Evolutionary conservation across 2,329 filamentous ascomycete genomes (phyloP), one percentile per base, ranked within the genome.

Genomic region (Fusarium solani-melongenae): DNA sequence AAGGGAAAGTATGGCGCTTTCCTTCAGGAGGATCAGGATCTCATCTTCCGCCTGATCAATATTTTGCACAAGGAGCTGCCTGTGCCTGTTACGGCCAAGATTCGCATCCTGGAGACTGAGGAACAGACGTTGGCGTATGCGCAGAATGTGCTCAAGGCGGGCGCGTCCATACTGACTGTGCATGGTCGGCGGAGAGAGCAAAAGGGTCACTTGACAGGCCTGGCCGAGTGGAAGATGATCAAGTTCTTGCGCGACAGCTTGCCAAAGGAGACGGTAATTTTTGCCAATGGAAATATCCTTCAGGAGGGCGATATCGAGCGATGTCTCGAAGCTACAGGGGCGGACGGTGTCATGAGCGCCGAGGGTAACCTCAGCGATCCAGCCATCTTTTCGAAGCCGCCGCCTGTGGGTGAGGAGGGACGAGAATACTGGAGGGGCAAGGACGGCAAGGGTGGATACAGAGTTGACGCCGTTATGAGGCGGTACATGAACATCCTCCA

Each of bases 281-380:
- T 99, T 80, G 96, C 96, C 5, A 99, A 99, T 81, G 96, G 96
- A 14, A 99, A 99, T 79, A 92, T 98, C 38, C 85, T 99, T 67
- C 92, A 94, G 80, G 88, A 92, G 67, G 91, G 87, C 0, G 96
- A 99, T 80, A 86, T 99, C 12, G 89, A 92, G 59, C 85, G 85
- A 22, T 98, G 96, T 79, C 84, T 99, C 22, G 89, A 91, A 58
- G 94, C 88, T 6, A 99, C 96, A 1, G 95, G 95, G 1, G 96
- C 92, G 2, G 96, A 99, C 81, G 96, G 89, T 20, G 91, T 99
- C 60, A 98, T 99, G 96, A 96, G 93, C 75, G 96, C 96, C 6
- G 96, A 99, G 83, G 96, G 95, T 0, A 98, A 98, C 80, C 88
- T 99, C 1, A 96, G 94, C 79, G 94, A 99, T 79, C 96, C 96